Conservation (phyloP, 148 eudicot genomes). For the Dianthus caryophyllus region DNA sequence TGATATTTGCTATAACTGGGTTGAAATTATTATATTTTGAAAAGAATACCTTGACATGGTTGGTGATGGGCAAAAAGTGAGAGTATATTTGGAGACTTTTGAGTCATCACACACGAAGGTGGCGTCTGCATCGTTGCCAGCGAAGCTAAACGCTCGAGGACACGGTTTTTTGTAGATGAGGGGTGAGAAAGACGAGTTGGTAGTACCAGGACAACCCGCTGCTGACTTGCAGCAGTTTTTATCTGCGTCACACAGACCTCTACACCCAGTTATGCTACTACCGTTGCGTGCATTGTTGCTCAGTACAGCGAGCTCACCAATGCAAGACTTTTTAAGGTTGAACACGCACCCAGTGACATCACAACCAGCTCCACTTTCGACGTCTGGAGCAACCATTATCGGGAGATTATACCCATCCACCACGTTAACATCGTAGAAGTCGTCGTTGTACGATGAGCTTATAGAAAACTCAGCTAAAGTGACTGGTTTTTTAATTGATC, state of each 20-base stretch:
- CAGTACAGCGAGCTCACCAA: not conserved
- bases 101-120: not conserved
- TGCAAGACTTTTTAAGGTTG: not conserved
- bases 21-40: too few relatives aligned
- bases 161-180: not conserved
- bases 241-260: not conserved
- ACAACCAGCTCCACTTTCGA: conserved; percentile 1
- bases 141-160: conserved; percentile 1
- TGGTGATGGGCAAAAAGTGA: conserved; percentile 17
- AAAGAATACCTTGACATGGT: conserved; percentile 13
- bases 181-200: not conserved
- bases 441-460: conserved; percentile 11
- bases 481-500: conserved; percentile 22
- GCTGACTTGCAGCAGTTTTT: not conserved
- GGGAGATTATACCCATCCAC: conserved; percentile 12
- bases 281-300: not conserved
- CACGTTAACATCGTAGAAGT: conserved; percentile 27
- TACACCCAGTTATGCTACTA: conserved; percentile 1
- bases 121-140: not conserved
- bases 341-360: conserved; percentile 10
- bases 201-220: not conserved
- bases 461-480: conserved; percentile 42
- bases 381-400: conserved; percentile 5
- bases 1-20: too few relatives aligned
- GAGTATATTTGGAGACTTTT: not conserved